These are phyloP conservation scores for Chenopodium quinoa DNA, from an alignment of 148 eudicot species.

Conservation along the genomic window DNA sequence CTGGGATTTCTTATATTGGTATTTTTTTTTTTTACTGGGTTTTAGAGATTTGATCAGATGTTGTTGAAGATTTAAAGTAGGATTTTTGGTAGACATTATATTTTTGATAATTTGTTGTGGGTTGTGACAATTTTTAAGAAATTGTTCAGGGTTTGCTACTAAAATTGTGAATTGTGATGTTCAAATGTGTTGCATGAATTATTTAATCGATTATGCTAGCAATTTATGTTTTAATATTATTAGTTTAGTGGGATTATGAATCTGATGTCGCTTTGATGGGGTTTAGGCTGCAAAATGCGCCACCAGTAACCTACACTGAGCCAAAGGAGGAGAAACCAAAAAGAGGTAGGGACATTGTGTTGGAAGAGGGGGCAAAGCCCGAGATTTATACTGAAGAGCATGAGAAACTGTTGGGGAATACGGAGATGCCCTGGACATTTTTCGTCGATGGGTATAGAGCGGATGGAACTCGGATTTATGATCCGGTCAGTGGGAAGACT, in stretches of 20 bases:
- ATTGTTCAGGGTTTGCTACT: neutral
- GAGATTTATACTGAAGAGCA: constrained; percentile 84
- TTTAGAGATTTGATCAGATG: neutral
- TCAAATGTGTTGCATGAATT: neutral
- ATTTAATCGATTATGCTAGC: neutral
- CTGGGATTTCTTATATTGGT: neutral
- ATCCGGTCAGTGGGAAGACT: constrained; percentile 69
- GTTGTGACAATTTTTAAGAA: neutral
- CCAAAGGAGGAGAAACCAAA: constrained; percentile 39
- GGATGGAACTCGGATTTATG: constrained; percentile 77
- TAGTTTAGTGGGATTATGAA: neutral
- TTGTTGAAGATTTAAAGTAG: too few species aligned
- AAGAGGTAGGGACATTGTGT: constrained; percentile 26
- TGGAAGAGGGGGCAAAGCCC: constrained; percentile 60
- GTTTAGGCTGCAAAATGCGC: constrained; percentile 61
- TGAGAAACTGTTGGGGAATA: constrained; percentile 73
- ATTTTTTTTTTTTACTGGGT: neutral
- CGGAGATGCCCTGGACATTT: constrained; percentile 70
- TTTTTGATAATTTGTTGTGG: too few species aligned
- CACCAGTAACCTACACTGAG: constrained; percentile 67
- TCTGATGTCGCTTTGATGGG: neutral
- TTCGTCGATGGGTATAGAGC: constrained; percentile 78
- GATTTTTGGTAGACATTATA: too few species aligned
- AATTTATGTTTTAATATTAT: neutral
- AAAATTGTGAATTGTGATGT: neutral